These are phyloP conservation scores for Lasiodiplodia sp. DNA, from an alignment of 2,329 filamentous ascomycete species.

Conservation along the genomic window DNA sequence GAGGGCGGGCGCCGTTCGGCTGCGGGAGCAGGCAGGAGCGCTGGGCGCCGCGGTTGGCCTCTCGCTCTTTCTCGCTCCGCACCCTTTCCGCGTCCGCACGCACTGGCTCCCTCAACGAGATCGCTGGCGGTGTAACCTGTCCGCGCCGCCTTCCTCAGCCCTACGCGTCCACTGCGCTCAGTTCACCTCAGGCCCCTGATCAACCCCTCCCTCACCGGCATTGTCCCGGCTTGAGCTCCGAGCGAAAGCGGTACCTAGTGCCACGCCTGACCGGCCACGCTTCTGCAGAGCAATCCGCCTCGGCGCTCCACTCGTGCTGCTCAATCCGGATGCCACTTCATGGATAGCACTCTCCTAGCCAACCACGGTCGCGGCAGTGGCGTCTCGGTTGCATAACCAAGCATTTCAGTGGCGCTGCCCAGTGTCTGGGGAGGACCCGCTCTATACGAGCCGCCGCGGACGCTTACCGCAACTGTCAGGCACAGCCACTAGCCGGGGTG, in stretches of 20 bases:
- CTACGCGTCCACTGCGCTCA: slow-evolving; percentile 12
- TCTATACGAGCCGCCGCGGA: neutral
- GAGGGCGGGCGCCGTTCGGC: neutral
- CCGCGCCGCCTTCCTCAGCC: neutral
- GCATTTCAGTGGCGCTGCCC: slow-evolving; percentile 20
- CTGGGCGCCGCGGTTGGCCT: neutral
- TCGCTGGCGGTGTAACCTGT: slow-evolving; percentile 19
- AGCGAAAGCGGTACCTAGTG: neutral
- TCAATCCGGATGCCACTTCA: neutral
- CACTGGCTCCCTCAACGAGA: slow-evolving; percentile 17
- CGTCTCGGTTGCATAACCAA: slow-evolving; percentile 7
- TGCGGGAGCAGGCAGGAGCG: neutral
- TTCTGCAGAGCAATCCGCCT: neutral
- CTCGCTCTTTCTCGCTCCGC: neutral
- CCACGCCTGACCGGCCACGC: neutral
- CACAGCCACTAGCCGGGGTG: slow-evolving; percentile 5
- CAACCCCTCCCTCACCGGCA: slow-evolving; percentile 14
- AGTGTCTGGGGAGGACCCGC: slow-evolving; percentile 8
- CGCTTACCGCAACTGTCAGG: neutral
- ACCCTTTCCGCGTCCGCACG: neutral
- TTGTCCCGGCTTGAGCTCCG: neutral
- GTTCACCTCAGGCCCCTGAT: slow-evolving; percentile 13
- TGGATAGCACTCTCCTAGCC: neutral
- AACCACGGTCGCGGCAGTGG: slow-evolving; percentile 1
- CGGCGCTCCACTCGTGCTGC: neutral